Base-by-base conservation (phyloP, 768 basidiomycete species). In the Phallus indusiatus region DNA sequence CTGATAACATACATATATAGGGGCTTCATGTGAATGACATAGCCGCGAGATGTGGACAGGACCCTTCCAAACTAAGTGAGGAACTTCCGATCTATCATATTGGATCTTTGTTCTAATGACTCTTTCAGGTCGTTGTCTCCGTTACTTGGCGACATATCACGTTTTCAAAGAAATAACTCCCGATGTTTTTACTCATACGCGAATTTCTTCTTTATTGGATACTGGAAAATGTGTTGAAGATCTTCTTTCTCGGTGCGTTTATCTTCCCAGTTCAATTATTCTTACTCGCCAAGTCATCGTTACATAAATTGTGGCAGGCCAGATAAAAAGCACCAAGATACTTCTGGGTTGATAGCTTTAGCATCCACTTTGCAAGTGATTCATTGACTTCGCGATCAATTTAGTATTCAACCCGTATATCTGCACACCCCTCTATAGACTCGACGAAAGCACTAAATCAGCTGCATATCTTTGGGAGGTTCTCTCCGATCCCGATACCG, bases 61-160 rank as follows among this genome's bases (percentile, higher is more conserved):
- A 73, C 48, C 59, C 69, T 1, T 53, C 61, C 18, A 74, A 74
- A 60, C 63, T 77, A 2, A 71, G 75, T 75, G 56, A 5, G 65
- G 64, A 37, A 17, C 12, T n/a, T 37, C 42, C 6, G 36, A 48
- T 8, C 22, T 35, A 33, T n/a, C n/a, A n/a, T n/a, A n/a, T n/a
- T n/a, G n/a, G n/a, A n/a, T 35, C 21, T 2, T n/a, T 9, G 33
- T 24, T 53, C 16, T 6, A 17, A n/a, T n/a, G n/a, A n/a, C n/a
- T 10, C 14, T 21, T 2, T 24, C 20, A 89, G 88, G 83, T 5
- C 88, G 90, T 65, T 78, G 81, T 33, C 78, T 92, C 42, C 84
- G 89, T 48, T 75, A 89, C 22, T 78, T 91, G 49, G 87, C 88
- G 12, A 88, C 88, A 0, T 86, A 90, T 66, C 88, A 90, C 68